These are phyloP conservation scores for Agaricus subrufescens DNA, from an alignment of 768 basidiomycete species.

Conservation along the genomic window DNA sequence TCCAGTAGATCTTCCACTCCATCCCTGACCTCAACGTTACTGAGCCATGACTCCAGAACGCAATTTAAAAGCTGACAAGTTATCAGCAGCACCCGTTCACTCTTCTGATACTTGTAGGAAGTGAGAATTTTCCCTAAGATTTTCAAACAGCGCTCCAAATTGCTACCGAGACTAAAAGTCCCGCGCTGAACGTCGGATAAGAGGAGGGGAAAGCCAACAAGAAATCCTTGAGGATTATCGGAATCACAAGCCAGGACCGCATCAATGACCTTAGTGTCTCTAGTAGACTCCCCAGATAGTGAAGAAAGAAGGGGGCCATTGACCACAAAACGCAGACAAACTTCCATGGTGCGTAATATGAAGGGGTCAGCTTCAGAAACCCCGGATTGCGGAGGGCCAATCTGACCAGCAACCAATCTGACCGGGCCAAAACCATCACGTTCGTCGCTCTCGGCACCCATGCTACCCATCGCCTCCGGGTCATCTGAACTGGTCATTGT, in stretches of 20 bases:
- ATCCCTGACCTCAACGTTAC: conserved; percentile 4
- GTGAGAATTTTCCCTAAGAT: conserved; percentile 48
- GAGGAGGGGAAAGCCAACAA: conserved; percentile 52
- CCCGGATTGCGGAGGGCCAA: conserved; percentile 21
- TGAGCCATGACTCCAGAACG: conserved; percentile 58
- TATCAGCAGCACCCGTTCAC: conserved; percentile 47
- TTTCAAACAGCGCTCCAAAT: conserved; percentile 50
- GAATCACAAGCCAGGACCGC: conserved; percentile 43
- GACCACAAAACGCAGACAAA: conserved; percentile 58
- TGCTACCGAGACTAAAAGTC: conserved; percentile 46
- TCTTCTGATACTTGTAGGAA: conserved; percentile 51
- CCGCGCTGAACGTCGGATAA: conserved; percentile 51
- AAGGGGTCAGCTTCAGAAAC: conserved; percentile 14
- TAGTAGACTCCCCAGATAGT: conserved; percentile 50
- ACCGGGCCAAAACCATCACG: conserved; percentile 55
- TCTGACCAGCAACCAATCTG: conserved; percentile 31
- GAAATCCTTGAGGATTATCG: conserved; percentile 43
- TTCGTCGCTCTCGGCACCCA: conserved; percentile 34
- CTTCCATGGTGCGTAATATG: conserved; percentile 33
- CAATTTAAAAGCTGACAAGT: conserved; percentile 59
- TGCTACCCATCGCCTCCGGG: conserved; percentile 15
- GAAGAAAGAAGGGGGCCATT: conserved; percentile 62
- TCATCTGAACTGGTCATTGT: conserved; percentile 14
- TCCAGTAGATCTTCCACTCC: conserved; percentile 35
- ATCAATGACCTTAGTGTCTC: conserved; percentile 57